These are phyloP conservation scores for Pyrenula massariospora DNA, from an alignment of 495 filamentous ascomycete genomes.

Conservation along the genomic window DNA sequence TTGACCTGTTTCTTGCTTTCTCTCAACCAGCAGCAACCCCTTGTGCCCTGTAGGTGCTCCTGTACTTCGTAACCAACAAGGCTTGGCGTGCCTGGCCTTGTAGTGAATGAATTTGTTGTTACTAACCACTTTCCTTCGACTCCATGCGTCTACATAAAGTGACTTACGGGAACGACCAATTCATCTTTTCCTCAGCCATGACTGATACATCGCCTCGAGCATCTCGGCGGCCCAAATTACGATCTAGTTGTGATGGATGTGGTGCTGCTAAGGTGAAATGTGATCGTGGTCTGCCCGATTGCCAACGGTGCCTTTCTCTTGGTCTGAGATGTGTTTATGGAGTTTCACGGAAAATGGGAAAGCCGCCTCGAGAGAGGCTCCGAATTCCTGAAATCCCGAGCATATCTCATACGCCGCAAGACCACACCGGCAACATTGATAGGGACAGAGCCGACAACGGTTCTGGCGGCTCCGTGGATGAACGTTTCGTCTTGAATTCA, in stretches of 20 bases:
- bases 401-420: not conserved
- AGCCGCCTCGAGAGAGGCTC: slow-evolving; percentile 8
- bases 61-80: not conserved
- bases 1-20: not conserved
- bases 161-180: not conserved
- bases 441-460: not conserved
- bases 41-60: not conserved
- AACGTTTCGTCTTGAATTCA: slow-evolving; percentile 1
- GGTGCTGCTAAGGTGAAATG: slow-evolving; percentile 12
- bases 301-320: slow-evolving; percentile 7
- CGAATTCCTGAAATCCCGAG: not conserved
- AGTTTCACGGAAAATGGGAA: slow-evolving; percentile 12
- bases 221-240: slow-evolving; percentile 7
- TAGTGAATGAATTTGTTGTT: not conserved
- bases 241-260: slow-evolving; percentile 11
- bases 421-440: not conserved
- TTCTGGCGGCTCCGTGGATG: not conserved
- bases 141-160: not conserved
- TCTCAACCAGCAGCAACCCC: not conserved
- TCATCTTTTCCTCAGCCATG: slow-evolving; percentile 1
- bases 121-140: not conserved
- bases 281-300: slow-evolving; percentile 8
- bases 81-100: not conserved
- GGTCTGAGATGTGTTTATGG: slow-evolving; percentile 11
- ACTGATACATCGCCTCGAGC: not conserved